phyloP scores from a whole-genome alignment of 768 basidiomycete genomes.

The Mycena galericulata region DNA sequence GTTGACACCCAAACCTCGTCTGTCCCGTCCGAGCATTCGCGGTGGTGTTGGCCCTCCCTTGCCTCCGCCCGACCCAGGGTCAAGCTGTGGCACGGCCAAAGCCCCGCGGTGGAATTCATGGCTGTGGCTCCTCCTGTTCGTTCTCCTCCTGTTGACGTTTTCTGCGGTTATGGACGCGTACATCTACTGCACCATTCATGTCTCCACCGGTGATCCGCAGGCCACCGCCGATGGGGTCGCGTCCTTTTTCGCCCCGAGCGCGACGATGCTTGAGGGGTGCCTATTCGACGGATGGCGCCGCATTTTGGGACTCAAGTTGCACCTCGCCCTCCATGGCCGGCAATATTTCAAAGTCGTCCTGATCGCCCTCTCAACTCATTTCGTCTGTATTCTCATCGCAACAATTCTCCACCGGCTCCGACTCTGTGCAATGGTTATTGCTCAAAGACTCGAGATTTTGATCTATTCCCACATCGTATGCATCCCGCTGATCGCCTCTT shows the following conservation, averaged over 20 bases:
- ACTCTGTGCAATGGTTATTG: too few relatives aligned
- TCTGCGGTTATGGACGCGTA: not conserved
- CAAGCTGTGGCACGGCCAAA: not conserved
- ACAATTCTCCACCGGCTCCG: not conserved
- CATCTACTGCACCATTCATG: not conserved
- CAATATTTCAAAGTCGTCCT: not conserved
- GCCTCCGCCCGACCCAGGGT: not conserved
- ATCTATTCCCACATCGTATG: too few relatives aligned
- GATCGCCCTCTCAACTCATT: not conserved
- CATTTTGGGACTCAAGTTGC: too few relatives aligned
- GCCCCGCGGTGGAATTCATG: not conserved
- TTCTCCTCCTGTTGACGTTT: not conserved
- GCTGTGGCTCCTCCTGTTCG: not conserved
- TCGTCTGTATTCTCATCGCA: not conserved
- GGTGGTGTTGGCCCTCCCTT: not conserved
- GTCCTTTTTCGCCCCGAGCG: too few relatives aligned
- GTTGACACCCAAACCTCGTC: too few relatives aligned
- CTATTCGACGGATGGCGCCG: not conserved
- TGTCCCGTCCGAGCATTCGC: too few relatives aligned
- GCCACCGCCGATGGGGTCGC: not conserved
- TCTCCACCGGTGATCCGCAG: not conserved
- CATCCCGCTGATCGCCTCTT: too few relatives aligned
- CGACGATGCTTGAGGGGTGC: not conserved
- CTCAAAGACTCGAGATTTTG: too few relatives aligned
- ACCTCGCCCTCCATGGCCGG: not conserved